phyloP scores from a whole-genome alignment of 2,329 filamentous ascomycete species.

The Grosmannia penicillata region DNA sequence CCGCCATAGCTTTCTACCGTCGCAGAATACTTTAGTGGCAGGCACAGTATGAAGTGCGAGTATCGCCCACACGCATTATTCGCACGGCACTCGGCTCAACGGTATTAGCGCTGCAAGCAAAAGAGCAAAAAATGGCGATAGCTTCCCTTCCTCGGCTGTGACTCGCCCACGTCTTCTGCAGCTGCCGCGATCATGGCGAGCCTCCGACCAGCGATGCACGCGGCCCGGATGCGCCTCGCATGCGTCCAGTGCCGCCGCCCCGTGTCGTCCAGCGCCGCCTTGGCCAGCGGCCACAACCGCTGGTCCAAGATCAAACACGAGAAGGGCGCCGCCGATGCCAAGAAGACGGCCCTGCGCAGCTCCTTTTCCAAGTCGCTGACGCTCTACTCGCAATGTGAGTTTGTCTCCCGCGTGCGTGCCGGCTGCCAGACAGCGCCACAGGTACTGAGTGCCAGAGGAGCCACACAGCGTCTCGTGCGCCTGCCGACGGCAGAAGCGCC shows the following conservation, averaged over 20 bases:
- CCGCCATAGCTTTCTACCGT: neutral
- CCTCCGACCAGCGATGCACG: neutral
- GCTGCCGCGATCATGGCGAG: neutral
- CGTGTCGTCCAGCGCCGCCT: slow-evolving; percentile 28
- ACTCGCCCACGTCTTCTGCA: no score
- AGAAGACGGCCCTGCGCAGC: slow-evolving; percentile 59
- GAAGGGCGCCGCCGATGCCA: slow-evolving; percentile 73
- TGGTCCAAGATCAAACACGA: slow-evolving; percentile 97
- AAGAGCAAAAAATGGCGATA: no score
- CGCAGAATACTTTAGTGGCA: neutral
- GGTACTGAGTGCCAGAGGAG: no score
- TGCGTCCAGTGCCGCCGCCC: slow-evolving; percentile 34
- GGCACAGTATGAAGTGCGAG: no score
- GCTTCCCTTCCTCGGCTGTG: no score
- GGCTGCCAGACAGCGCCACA: no score
- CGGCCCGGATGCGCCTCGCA: slow-evolving; percentile 12
- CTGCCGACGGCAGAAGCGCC: no score
- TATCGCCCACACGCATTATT: no score
- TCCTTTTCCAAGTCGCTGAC: slow-evolving; percentile 58
- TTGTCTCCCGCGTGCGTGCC: no score
- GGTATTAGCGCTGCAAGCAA: no score
- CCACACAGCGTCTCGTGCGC: no score
- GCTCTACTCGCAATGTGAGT: slow-evolving; percentile 57
- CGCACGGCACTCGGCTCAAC: no score
- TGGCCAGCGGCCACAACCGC: slow-evolving; percentile 64